A percentile compares a stretch with the other conserved stretches of the same genome.
These are phyloP conservation scores for Copromyces sp. DNA, from an alignment of 495 filamentous ascomycete genomes.

Conservation along the genomic window DNA sequence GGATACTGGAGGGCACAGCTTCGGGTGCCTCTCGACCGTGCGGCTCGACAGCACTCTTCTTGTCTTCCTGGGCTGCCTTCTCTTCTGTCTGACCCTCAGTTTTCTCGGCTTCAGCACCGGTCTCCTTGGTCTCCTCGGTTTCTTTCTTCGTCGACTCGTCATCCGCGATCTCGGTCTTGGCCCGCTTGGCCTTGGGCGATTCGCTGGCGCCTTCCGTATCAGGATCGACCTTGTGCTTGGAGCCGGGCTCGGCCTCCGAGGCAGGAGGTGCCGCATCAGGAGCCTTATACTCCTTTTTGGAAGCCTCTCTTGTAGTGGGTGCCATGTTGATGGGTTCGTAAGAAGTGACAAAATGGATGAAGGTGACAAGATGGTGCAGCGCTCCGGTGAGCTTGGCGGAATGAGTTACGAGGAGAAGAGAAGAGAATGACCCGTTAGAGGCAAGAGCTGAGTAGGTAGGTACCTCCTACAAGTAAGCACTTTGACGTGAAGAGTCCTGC, in stretches of 20 bases:
- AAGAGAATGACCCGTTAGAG: background rate
- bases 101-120: background rate
- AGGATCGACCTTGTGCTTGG: conserved; percentile 13
- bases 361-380: background rate
- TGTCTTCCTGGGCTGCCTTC: background rate
- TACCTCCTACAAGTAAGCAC: too few species aligned
- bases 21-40: conserved; percentile 7
- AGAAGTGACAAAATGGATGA: background rate
- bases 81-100: background rate
- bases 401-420: background rate
- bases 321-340: conserved; percentile 5
- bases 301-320: conserved; percentile 9
- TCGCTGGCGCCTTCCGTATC: background rate
- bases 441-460: background rate
- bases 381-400: background rate
- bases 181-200: conserved; percentile 9
- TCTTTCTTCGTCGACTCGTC: conserved; percentile 2
- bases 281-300: conserved; percentile 8
- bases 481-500: background rate
- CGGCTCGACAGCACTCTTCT: conserved; percentile 13
- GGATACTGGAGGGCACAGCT: conserved; percentile 54
- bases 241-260: conserved; percentile 10
- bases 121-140: background rate
- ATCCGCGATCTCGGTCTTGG: conserved; percentile 3
- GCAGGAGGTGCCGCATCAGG: background rate